Evolutionary conservation across 768 basidiomycete species (phyloP).

Genomic region (Boletus vermiculosoides): DNA sequence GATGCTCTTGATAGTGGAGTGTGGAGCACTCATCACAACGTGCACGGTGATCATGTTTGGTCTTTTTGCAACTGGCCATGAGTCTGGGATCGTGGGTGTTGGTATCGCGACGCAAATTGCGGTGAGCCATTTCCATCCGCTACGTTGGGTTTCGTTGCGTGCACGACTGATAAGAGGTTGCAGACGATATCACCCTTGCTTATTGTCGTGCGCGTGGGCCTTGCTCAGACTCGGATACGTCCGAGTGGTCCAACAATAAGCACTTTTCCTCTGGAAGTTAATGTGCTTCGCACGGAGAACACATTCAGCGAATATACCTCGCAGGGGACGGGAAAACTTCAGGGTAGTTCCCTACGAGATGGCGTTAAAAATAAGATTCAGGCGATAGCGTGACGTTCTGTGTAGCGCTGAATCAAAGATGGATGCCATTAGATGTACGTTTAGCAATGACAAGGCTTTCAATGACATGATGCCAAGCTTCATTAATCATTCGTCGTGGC

Average conservation of each 20-base stretch:
- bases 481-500: no score
- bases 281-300: slow-evolving; percentile 1
- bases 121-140: slow-evolving; percentile 5
- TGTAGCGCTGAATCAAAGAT: not conserved
- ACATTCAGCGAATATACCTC: not conserved
- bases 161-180: not conserved
- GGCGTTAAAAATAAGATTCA: not conserved
- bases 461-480: not conserved
- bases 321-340: not conserved
- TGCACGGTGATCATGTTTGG: slow-evolving; percentile 20
- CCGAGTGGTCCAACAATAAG: not conserved
- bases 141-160: not conserved
- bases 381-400: not conserved
- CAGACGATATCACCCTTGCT: slow-evolving; percentile 22
- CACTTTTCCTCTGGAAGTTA: slow-evolving; percentile 1
- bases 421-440: not conserved
- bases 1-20: slow-evolving; percentile 20
- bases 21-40: slow-evolving; percentile 21
- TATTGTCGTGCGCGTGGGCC: slow-evolving; percentile 18
- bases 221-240: not conserved
- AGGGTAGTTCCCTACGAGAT: not conserved
- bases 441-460: not conserved
- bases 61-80: slow-evolving; percentile 13
- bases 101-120: slow-evolving; percentile 20
- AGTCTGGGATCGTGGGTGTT: slow-evolving; percentile 13